Evolutionary conservation across 768 basidiomycete species (phyloP), one percentile per base, ranked within the genome.

Genomic region (Leccinum variicolor): DNA sequence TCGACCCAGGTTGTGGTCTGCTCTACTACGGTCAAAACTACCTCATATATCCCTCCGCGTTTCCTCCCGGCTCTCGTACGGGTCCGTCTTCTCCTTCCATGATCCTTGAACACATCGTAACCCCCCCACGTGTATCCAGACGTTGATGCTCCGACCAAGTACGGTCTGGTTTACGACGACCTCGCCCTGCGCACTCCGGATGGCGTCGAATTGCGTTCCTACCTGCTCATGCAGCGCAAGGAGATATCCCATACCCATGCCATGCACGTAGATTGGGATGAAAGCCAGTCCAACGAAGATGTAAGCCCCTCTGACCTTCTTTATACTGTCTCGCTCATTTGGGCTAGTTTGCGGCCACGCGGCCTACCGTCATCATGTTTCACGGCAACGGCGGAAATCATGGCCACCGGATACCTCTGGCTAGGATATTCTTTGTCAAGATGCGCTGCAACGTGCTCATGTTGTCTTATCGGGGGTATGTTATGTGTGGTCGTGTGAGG

Each of bases 371-470:
- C 2, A 72, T 98, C 51, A 91, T 98, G 85, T 93, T 97, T 55
- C 95, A 98, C 64, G 96, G 96, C 7, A 92, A 92, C 64, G 90
- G 85, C 0, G 90, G 90, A 14, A 93, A 92, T 63, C 78, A 85
- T 39, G 95, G 96, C 1, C 96, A 98, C 67, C 83, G 96, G 25
- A 82, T 98, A 67, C 96, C 94, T 2, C 76, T 97, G 26, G 95
- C 90, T 0, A 81, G 82, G 51, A 81, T 92, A 33, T 96, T 98
- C 68, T 91, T 82, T 67, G 73, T 84, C 49, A 83, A 84, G 66
- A 86, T 93, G 84, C 80, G 91, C 15, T 97, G 94, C 71, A 98
- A 98, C 68, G 93, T 97, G 3, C 76, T 98, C 41, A 93, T 98
- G 88, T 75, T 96, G 58, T 94, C 90, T 50, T 99, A 99, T 69